Conservation (phyloP, 73 alveolate genomes). For the Strombidium stylifer region DNA sequence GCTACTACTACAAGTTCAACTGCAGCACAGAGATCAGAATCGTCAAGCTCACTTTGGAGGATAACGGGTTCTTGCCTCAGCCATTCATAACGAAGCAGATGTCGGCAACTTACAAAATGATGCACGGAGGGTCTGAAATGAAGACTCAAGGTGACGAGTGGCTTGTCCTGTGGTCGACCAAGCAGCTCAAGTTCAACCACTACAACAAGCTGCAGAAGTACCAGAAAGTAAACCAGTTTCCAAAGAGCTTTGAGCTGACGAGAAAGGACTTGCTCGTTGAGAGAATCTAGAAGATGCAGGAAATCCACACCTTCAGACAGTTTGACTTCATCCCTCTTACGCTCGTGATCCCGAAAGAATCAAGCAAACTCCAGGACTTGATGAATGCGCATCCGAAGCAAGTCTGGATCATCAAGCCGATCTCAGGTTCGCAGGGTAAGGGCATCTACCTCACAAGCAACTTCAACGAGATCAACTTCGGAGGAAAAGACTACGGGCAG, state of each 20-base stretch:
- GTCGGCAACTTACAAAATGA: constrained; percentile 45
- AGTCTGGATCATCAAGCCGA: constrained; percentile 78
- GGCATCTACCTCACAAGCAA: constrained; percentile 68
- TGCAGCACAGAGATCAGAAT: constrained; percentile 49
- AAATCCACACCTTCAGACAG: constrained; percentile 45
- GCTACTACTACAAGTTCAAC: constrained; percentile 56
- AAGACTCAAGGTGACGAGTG: constrained; percentile 28
- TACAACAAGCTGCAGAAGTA: constrained; percentile 11
- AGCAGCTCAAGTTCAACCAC: constrained; percentile 34
- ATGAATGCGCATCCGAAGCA: constrained; percentile 57
- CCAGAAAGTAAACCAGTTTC: constrained; percentile 67
- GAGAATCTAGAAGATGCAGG: constrained; percentile 60
- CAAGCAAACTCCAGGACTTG: constrained; percentile 43
- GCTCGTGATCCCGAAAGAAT: constrained; percentile 69
- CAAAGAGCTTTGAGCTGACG: constrained; percentile 74
- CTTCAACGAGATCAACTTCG: constrained; percentile 27
- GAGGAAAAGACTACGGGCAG: constrained; percentile 24
- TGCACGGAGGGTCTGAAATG: neutral
- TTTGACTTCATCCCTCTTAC: constrained; percentile 70
- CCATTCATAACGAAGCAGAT: neutral
- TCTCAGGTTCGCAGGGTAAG: constrained; percentile 72
- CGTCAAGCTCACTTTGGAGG: constrained; percentile 60
- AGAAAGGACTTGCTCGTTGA: constrained; percentile 71
- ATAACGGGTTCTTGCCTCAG: constrained; percentile 60
- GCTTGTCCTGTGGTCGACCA: constrained; percentile 62